Conservation (phyloP, 2,329 filamentous ascomycete species). For the Phialocephala subalpina region DNA sequence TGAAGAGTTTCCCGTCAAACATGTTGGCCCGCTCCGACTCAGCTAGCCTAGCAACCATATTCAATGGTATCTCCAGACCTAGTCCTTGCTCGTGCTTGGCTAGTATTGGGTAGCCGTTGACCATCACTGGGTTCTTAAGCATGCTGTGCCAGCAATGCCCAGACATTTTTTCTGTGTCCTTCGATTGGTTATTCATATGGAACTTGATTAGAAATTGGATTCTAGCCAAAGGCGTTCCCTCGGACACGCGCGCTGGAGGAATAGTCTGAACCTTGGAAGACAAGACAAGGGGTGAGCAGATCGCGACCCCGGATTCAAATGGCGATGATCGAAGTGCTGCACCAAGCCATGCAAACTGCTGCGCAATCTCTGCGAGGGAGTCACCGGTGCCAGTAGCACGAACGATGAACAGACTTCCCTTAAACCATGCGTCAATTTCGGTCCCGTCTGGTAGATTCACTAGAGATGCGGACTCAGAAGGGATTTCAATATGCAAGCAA, state of each 20-base stretch:
- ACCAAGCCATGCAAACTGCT: slow-evolving; percentile 48
- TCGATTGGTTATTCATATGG: background rate
- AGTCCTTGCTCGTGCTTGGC: background rate
- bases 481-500: background rate
- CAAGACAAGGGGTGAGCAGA: slow-evolving; percentile 29
- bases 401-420: slow-evolving; percentile 3
- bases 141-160: slow-evolving; percentile 18
- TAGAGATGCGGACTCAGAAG: background rate
- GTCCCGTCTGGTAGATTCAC: background rate
- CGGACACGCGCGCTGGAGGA: too few relatives aligned
- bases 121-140: slow-evolving; percentile 14
- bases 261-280: too few relatives aligned
- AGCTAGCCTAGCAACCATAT: slow-evolving; percentile 13
- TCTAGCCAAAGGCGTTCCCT: too few relatives aligned
- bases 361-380: slow-evolving; percentile 45
- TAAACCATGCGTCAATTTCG: background rate
- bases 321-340: slow-evolving; percentile 43
- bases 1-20: slow-evolving; percentile 7
- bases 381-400: slow-evolving; percentile 17
- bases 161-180: background rate
- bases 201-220: background rate
- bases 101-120: slow-evolving; percentile 15
- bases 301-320: slow-evolving; percentile 22
- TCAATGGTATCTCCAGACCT: slow-evolving; percentile 18
- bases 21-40: background rate